Conservation (phyloP, 2,329 filamentous ascomycete species). For the Fusarium buharicum region DNA sequence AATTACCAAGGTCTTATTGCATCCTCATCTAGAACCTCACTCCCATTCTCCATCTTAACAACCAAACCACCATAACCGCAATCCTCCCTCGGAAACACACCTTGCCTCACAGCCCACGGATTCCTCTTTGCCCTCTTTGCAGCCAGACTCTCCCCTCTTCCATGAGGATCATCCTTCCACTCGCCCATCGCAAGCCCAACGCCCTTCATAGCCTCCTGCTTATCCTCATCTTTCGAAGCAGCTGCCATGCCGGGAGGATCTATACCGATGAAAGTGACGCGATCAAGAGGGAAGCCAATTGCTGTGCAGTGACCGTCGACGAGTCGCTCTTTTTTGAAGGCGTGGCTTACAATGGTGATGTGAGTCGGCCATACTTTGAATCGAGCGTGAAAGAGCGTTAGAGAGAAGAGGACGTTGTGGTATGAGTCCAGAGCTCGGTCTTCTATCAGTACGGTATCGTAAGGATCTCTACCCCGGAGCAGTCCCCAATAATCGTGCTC, state of each 20-base stretch:
- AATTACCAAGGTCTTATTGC: conserved; percentile 54
- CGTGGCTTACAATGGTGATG: conserved; percentile 74
- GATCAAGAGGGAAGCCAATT: conserved; percentile 62
- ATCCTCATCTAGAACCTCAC: conserved; percentile 55
- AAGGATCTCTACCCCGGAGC: conserved; percentile 36
- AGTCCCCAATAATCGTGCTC: conserved; percentile 60
- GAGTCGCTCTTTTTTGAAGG: conserved; percentile 73
- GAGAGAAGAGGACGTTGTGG: conserved; percentile 82
- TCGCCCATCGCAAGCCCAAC: conserved; percentile 56
- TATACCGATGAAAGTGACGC: conserved; percentile 68
- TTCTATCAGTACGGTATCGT: conserved; percentile 65
- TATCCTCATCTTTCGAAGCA: conserved; percentile 44
- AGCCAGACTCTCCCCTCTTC: conserved; percentile 56
- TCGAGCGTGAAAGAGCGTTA: conserved; percentile 61
- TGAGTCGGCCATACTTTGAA: conserved; percentile 63
- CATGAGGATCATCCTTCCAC: conserved; percentile 65
- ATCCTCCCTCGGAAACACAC: conserved; percentile 55
- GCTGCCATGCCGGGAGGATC: conserved; percentile 65
- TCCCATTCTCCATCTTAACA: conserved; percentile 48
- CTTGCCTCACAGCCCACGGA: conserved; percentile 58
- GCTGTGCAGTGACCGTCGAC: conserved; percentile 72
- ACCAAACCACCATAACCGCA: conserved; percentile 52
- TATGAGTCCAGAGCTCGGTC: conserved; percentile 84
- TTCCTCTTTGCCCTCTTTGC: conserved; percentile 63
- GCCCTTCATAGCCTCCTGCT: conserved; percentile 56